Percentiles rank a stretch among this genome's conserved stretches.
Conservation (phyloP, 2,329 filamentous ascomycete species). For the Proliferodiscus dingleyae region DNA sequence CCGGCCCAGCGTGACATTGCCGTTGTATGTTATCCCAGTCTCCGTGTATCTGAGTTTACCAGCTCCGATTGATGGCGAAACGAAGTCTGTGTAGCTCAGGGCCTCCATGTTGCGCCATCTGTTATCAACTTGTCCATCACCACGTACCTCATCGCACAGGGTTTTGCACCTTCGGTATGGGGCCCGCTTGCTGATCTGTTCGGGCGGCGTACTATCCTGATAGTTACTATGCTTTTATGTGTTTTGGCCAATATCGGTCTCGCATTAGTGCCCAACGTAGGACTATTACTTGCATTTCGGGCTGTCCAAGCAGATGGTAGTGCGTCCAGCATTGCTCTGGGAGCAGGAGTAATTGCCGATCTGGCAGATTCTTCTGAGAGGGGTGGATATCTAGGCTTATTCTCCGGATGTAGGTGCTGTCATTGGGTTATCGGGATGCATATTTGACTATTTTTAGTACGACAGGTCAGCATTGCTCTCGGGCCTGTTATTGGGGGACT, state of each 20-base stretch:
- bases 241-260: slow-evolving; percentile 49
- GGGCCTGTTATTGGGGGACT: slow-evolving; percentile 44
- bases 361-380: slow-evolving; percentile 61
- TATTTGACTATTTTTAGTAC: too few species aligned
- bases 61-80: too few species aligned
- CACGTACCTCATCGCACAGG: slow-evolving; percentile 35
- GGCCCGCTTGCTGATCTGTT: slow-evolving; percentile 48
- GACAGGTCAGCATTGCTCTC: slow-evolving; percentile 33
- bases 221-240: slow-evolving; percentile 47
- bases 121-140: slow-evolving; percentile 12
- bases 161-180: slow-evolving; percentile 49
- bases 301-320: slow-evolving; percentile 51
- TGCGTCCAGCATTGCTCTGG: slow-evolving; percentile 55
- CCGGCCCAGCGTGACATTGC: too few species aligned
- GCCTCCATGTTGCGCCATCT: not conserved
- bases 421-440: too few species aligned
- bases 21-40: too few species aligned
- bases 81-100: too few species aligned
- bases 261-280: slow-evolving; percentile 43
- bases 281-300: slow-evolving; percentile 46
- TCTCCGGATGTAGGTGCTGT: too few species aligned
- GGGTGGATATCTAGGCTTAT: slow-evolving; percentile 65
- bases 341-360: slow-evolving; percentile 65
- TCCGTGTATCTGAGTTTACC: too few species aligned
- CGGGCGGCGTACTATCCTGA: slow-evolving; percentile 49